Evolutionary conservation across 768 basidiomycete genomes (phyloP).

Genomic region (Erythrobasidium yunnanense): DNA sequence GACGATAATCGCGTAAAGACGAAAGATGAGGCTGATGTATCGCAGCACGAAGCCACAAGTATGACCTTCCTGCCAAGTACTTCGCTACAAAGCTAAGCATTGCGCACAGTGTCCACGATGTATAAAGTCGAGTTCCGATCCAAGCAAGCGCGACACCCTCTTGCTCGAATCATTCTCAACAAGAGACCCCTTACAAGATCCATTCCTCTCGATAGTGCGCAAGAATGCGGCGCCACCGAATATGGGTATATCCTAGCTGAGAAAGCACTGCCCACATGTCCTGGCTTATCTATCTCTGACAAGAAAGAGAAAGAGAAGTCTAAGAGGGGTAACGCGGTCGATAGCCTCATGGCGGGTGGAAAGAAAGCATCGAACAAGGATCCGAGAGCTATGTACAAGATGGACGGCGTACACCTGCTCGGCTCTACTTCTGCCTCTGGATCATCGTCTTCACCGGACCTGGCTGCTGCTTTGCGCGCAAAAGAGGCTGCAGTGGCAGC

Average conservation of each 20-base stretch:
- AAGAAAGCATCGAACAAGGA: not conserved
- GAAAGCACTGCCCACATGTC: not conserved
- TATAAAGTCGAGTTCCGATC: not conserved
- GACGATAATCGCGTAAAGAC: constrained; percentile 1
- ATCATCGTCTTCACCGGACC: not conserved
- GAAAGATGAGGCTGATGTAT: not conserved
- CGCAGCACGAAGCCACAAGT: not conserved
- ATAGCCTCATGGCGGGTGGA: not conserved
- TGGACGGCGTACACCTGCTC: not conserved
- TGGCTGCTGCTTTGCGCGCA: too few relatives aligned
- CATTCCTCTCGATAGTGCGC: not conserved
- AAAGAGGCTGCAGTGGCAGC: too few relatives aligned
- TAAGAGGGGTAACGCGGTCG: not conserved
- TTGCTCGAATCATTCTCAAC: not conserved
- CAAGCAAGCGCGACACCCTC: not conserved
- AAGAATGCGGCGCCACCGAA: constrained; percentile 1
- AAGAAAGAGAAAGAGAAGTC: not conserved
- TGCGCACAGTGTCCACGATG: not conserved
- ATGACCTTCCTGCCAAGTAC: not conserved
- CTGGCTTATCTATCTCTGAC: not conserved
- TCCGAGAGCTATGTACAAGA: constrained; percentile 12
- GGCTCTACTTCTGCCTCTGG: too few relatives aligned
- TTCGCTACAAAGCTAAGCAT: not conserved
- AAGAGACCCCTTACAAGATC: not conserved
- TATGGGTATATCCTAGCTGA: not conserved